Percentiles rank a stretch among this genome's conserved stretches.
phyloP scores from a whole-genome alignment of 1,284 basidiomycete genomes.

The Coriolopsis trogii region DNA sequence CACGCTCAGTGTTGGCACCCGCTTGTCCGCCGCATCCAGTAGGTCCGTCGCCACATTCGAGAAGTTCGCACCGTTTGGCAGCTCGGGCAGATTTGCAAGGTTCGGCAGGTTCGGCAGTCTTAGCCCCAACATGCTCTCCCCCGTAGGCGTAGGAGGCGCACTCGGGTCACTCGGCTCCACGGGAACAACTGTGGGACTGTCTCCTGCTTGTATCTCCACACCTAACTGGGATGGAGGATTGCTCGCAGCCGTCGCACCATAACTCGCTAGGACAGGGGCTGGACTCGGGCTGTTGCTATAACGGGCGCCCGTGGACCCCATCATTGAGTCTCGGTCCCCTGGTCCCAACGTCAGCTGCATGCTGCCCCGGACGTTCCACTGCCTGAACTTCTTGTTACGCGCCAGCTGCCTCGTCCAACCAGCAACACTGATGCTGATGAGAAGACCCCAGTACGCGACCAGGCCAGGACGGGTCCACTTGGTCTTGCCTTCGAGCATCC shows the following conservation, averaged over 20 bases:
- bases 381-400: constrained; percentile 68
- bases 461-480: constrained; percentile 86
- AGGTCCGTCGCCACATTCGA: constrained; percentile 78
- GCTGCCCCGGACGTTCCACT: constrained; percentile 39
- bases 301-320: constrained; percentile 15
- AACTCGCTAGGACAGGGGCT: too few relatives aligned
- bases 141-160: constrained; percentile 25
- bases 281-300: too few relatives aligned
- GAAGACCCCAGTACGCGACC: constrained; percentile 82
- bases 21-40: constrained; percentile 86
- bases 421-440: constrained; percentile 85
- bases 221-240: background rate
- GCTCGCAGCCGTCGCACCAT: constrained; percentile 4
- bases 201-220: background rate
- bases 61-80: constrained; percentile 42
- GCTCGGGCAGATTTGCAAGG: constrained; percentile 50
- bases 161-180: constrained; percentile 30
- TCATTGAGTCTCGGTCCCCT: constrained; percentile 16
- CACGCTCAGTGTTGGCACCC: constrained; percentile 85
- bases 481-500: constrained; percentile 73
- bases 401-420: constrained; percentile 92
- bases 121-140: constrained; percentile 39
- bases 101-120: constrained; percentile 54
- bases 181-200: background rate
- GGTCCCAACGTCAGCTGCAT: constrained; percentile 20